A percentile compares a stretch with the other conserved stretches of the same genome.
Evolutionary conservation across 306 rosid species (phyloP).

Genomic region (Mucuna pruriens): DNA sequence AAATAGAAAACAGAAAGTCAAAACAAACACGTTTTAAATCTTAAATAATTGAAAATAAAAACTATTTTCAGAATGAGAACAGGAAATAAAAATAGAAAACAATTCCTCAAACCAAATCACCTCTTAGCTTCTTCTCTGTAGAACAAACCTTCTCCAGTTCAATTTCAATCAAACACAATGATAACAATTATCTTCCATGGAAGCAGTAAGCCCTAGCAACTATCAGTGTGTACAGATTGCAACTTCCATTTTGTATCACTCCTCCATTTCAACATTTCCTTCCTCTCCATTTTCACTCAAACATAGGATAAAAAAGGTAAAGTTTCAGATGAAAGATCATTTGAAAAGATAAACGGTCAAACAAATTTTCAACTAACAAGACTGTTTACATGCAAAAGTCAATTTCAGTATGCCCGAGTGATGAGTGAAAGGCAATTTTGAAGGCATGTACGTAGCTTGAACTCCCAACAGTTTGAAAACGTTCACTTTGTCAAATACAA

Average conservation of each 20-base stretch:
- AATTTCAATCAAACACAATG: too few relatives aligned
- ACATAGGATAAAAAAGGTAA: neutral
- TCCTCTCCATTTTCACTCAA: neutral
- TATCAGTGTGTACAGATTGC: neutral
- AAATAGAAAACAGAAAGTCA: too few relatives aligned
- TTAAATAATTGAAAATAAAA: too few relatives aligned
- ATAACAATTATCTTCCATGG: neutral
- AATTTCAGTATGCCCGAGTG: neutral
- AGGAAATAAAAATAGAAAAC: too few relatives aligned
- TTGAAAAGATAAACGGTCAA: neutral
- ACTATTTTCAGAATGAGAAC: too few relatives aligned
- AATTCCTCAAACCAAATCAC: too few relatives aligned
- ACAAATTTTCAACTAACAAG: neutral
- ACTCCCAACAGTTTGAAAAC: neutral
- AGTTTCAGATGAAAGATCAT: neutral
- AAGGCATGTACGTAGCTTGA: conserved; percentile 19
- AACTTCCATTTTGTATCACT: neutral
- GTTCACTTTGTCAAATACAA: neutral
- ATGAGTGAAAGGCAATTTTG: neutral
- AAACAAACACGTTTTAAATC: too few relatives aligned
- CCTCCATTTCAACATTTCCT: neutral
- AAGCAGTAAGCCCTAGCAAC: neutral
- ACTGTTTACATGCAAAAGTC: neutral
- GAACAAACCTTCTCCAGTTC: too few relatives aligned
- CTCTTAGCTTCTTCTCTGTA: too few relatives aligned